phyloP scores from a whole-genome alignment of 805 yeast species.

The Metschnikowia borealis region DNA sequence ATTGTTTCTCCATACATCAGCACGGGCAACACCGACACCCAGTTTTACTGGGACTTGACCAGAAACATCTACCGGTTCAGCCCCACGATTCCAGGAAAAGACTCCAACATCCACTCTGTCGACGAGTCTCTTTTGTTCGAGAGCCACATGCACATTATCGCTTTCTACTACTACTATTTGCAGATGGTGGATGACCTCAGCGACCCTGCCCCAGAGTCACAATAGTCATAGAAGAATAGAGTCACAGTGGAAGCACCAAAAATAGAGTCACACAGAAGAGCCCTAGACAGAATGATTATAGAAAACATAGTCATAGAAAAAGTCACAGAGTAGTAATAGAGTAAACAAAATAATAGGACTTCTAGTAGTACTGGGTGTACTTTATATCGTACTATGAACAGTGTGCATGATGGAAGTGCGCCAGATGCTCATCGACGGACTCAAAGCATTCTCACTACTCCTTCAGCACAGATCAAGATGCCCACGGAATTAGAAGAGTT shows the following conservation, averaged over 20 bases:
- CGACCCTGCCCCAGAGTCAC: constrained; percentile 2
- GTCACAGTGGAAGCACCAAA: background rate
- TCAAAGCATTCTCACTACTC: background rate
- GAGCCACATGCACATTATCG: constrained; percentile 30
- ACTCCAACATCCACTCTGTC: constrained; percentile 29
- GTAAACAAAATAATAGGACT: too few species aligned
- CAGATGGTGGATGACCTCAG: constrained; percentile 33
- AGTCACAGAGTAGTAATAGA: too few species aligned
- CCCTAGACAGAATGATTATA: too few species aligned
- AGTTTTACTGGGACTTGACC: constrained; percentile 52
- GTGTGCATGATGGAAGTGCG: constrained; percentile 1
- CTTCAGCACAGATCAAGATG: constrained; percentile 22
- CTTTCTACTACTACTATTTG: constrained; percentile 45
- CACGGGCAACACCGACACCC: constrained; percentile 61
- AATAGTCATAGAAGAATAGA: background rate
- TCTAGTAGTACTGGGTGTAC: too few species aligned
- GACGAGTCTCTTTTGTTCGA: constrained; percentile 29
- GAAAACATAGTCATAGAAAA: background rate
- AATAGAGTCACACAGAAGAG: background rate
- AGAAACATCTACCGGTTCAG: constrained; percentile 49
- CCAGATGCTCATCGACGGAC: background rate
- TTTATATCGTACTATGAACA: too few species aligned
- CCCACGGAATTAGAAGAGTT: constrained; percentile 49
- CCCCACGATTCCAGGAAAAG: constrained; percentile 27
- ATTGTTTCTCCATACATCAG: constrained; percentile 43